phyloP scores from a whole-genome alignment of 805 yeast species.

The Phaffomyces thermotolerans region DNA sequence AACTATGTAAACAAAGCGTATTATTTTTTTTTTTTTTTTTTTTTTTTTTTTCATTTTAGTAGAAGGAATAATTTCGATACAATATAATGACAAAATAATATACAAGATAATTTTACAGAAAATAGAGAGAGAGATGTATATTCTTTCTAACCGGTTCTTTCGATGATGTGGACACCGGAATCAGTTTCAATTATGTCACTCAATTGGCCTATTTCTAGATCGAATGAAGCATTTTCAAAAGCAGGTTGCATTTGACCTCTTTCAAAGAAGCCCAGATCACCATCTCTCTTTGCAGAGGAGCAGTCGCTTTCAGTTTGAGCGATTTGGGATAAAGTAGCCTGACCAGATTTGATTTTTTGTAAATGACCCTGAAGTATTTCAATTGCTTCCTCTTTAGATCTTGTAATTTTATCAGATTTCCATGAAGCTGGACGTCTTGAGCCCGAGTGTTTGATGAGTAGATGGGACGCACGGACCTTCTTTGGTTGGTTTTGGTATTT shows the following conservation, averaged over 20 bases:
- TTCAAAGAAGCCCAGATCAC: slow-evolving; percentile 86
- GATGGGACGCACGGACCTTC: slow-evolving; percentile 73
- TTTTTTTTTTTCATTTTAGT: too few species aligned
- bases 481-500: slow-evolving; percentile 55
- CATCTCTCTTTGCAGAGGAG: slow-evolving; percentile 76
- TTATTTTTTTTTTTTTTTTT: too few species aligned
- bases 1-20: too few species aligned
- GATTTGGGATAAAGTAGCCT: slow-evolving; percentile 56
- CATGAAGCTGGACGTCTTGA: slow-evolving; percentile 90
- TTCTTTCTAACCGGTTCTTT: slow-evolving; percentile 55
- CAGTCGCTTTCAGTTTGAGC: slow-evolving; percentile 87
- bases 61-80: too few species aligned
- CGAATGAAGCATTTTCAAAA: slow-evolving; percentile 85
- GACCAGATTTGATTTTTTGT: slow-evolving; percentile 55
- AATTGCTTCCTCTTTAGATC: slow-evolving; percentile 78
- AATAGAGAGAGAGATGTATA: background rate
- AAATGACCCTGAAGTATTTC: slow-evolving; percentile 52
- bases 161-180: slow-evolving; percentile 85
- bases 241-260: slow-evolving; percentile 93
- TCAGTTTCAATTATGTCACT: slow-evolving; percentile 82
- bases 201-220: slow-evolving; percentile 71
- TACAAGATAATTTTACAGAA: too few species aligned
- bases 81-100: too few species aligned
- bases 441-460: slow-evolving; percentile 74
- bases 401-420: slow-evolving; percentile 70